Percentiles rank a stretch among this genome's conserved stretches.
phyloP scores from a whole-genome alignment of 2,329 filamentous ascomycete genomes.

The Mycocentrospora acerina region DNA sequence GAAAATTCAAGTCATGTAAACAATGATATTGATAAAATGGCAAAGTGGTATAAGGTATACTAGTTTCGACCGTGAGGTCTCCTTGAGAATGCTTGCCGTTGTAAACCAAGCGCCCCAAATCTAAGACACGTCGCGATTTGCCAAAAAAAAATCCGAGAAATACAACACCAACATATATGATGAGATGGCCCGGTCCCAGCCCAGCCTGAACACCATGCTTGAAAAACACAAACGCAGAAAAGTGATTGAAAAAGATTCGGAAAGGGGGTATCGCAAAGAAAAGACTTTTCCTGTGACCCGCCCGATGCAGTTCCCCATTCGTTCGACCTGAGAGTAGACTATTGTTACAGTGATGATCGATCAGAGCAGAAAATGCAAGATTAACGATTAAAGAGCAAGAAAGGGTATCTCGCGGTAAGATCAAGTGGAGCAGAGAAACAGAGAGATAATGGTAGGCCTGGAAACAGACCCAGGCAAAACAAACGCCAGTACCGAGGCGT shows the following conservation, averaged over 20 bases:
- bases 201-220: conserved; percentile 20
- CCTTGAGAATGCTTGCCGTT: conserved; percentile 2
- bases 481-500: conserved; percentile 31
- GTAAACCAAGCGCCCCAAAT: conserved; percentile 5
- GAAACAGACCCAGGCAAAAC: conserved; percentile 17
- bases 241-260: conserved; percentile 13
- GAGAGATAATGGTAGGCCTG: conserved; percentile 10
- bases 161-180: background rate
- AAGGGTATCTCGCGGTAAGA: conserved; percentile 44
- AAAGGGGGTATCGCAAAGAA: conserved; percentile 41
- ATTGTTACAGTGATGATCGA: conserved; percentile 40
- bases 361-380: conserved; percentile 36
- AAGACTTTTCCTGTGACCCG: conserved; percentile 41
- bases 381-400: conserved; percentile 41
- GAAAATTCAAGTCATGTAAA: too few relatives aligned
- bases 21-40: too few relatives aligned
- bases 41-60: too few relatives aligned
- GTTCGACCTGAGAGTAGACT: conserved; percentile 32
- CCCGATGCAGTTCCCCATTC: conserved; percentile 37
- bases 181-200: conserved; percentile 21
- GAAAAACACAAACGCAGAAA: conserved; percentile 15
- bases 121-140: conserved; percentile 1
- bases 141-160: conserved; percentile 11
- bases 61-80: conserved; percentile 19
- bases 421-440: conserved; percentile 21